Conservation (phyloP, 2,329 filamentous ascomycete species). For the Fusarium marasasianum region DNA sequence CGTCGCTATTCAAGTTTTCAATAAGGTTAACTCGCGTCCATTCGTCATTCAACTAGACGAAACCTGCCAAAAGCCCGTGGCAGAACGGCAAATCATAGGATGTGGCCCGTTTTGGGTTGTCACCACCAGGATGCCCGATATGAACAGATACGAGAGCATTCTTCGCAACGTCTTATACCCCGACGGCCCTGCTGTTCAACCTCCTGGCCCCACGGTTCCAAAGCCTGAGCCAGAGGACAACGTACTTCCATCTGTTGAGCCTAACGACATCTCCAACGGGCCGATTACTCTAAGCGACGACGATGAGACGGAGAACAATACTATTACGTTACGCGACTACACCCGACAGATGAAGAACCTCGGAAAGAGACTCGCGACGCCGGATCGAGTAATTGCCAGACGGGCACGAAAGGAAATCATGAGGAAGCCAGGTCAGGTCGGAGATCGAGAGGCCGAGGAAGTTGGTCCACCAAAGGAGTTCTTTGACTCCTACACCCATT, state of each 20-base stretch:
- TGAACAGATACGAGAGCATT: fast-evolving
- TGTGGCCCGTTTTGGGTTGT: too few species aligned
- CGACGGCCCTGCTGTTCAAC: fast-evolving
- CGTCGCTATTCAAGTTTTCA: too few species aligned
- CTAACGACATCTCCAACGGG: fast-evolving
- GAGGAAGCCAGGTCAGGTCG: neutral
- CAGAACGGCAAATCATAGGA: too few species aligned
- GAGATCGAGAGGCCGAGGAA: fast-evolving
- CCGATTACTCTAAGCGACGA: fast-evolving
- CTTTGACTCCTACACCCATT: neutral
- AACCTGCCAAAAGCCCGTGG: too few species aligned
- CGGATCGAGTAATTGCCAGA: fast-evolving
- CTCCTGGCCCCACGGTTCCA: fast-evolving
- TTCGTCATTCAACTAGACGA: too few species aligned
- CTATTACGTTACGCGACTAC: fast-evolving
- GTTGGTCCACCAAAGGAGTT: fast-evolving
- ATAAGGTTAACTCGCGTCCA: too few species aligned
- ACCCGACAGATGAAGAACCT: fast-evolving
- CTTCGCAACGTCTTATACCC: fast-evolving
- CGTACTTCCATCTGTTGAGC: neutral
- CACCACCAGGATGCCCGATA: fast-evolving
- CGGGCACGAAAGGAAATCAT: fast-evolving
- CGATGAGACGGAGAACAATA: fast-evolving
- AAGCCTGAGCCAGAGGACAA: fast-evolving
- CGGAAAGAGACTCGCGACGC: fast-evolving